Percentiles rank a stretch among this genome's conserved stretches.
phyloP scores from a whole-genome alignment of 1,284 basidiomycete genomes.

The Papiliotrema terrestris region DNA sequence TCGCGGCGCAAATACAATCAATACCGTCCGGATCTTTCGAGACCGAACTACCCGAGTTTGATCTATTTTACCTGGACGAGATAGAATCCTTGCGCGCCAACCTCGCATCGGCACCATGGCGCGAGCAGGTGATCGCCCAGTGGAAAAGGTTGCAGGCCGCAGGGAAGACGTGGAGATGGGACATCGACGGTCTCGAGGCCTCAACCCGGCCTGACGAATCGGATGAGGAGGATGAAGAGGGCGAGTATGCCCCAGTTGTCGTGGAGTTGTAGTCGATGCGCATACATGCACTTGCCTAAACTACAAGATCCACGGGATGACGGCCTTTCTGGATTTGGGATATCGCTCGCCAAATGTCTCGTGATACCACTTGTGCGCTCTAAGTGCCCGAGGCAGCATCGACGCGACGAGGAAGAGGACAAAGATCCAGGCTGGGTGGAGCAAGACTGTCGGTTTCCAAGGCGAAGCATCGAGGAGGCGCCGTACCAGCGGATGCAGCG shows the following conservation, averaged over 20 bases:
- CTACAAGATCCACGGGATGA: slow-evolving; percentile 64
- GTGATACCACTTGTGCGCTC: slow-evolving; percentile 77
- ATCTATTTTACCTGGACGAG: slow-evolving; percentile 42
- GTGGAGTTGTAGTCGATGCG: slow-evolving; percentile 26
- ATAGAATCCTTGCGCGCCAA: slow-evolving; percentile 33
- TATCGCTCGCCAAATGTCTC: slow-evolving; percentile 64
- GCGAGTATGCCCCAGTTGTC: slow-evolving; percentile 47
- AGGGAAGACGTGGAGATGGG: slow-evolving; percentile 28
- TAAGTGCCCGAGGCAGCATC: slow-evolving; percentile 76
- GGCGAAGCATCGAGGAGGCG: not conserved
- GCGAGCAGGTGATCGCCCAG: not conserved
- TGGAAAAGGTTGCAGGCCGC: slow-evolving; percentile 12
- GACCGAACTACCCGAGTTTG: slow-evolving; percentile 49
- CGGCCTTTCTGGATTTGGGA: slow-evolving; percentile 61
- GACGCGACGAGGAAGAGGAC: slow-evolving; percentile 62
- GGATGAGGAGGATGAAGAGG: slow-evolving; percentile 39
- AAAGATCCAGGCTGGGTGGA: slow-evolving; percentile 73
- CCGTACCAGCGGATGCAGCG: not conserved
- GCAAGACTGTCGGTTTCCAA: slow-evolving; percentile 14
- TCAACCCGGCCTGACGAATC: not conserved
- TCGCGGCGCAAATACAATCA: slow-evolving; percentile 38
- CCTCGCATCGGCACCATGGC: slow-evolving; percentile 15
- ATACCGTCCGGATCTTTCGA: slow-evolving; percentile 46
- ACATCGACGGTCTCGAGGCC: slow-evolving; percentile 15
- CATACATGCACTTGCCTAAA: not conserved